Percentiles rank a stretch among this genome's conserved stretches.
These are phyloP conservation scores for Calonectria honghensis DNA, from an alignment of 2,329 filamentous ascomycete genomes.

Conservation along the genomic window DNA sequence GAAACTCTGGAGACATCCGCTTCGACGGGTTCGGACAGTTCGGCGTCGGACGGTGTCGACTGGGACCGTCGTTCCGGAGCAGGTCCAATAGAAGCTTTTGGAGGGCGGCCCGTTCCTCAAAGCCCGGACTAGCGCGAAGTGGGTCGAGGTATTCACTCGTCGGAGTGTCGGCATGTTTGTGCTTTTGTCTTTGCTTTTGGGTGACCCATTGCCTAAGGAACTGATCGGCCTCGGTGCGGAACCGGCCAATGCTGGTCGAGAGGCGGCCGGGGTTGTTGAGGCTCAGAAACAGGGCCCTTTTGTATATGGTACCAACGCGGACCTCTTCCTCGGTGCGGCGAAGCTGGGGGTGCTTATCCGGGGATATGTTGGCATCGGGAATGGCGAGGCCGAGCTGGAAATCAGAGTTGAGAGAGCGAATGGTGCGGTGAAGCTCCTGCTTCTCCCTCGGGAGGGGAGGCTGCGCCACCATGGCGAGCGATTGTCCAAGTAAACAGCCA, in stretches of 20 bases:
- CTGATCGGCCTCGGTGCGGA: conserved; percentile 49
- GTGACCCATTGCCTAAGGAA: conserved; percentile 47
- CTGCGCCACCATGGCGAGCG: conserved; percentile 45
- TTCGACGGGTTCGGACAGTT: conserved; percentile 46
- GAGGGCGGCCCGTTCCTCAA: conserved; percentile 52
- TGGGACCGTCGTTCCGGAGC: conserved; percentile 43
- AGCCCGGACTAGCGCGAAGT: conserved; percentile 45
- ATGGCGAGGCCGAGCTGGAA: conserved; percentile 53
- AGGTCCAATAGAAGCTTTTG: conserved; percentile 51
- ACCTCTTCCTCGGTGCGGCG: conserved; percentile 50
- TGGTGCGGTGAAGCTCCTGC: conserved; percentile 51
- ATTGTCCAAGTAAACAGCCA: conserved; percentile 3
- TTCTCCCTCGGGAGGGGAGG: conserved; percentile 24
- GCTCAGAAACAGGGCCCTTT: conserved; percentile 47
- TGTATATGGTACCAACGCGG: conserved; percentile 51
- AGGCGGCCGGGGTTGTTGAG: conserved; percentile 46
- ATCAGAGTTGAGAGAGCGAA: conserved; percentile 53
- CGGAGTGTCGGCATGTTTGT: conserved; percentile 45
- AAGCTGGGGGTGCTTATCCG: conserved; percentile 49
- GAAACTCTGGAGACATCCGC: conserved; percentile 50
- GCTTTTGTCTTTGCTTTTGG: conserved; percentile 37
- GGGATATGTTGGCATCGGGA: conserved; percentile 52
- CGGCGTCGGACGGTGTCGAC: conserved; percentile 24
- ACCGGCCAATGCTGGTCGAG: conserved; percentile 49
- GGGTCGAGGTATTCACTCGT: conserved; percentile 45